These are phyloP conservation scores for Pouteria campechiana DNA, from an alignment of 179 eudicot genomes.

Conservation along the genomic window DNA sequence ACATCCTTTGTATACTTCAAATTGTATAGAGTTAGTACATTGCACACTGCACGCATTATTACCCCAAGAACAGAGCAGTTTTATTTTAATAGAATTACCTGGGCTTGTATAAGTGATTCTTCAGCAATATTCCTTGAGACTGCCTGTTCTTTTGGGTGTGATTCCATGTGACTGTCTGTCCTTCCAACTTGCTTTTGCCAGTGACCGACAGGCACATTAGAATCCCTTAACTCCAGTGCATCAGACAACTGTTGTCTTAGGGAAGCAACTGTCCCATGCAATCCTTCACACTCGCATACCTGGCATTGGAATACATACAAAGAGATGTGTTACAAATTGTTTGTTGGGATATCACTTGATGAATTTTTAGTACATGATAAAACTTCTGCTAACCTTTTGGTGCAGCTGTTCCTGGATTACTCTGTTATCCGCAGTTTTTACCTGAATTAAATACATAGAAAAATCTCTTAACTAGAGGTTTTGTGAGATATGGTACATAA, in stretches of 20 bases:
- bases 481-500: no score
- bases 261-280: slow-evolving; percentile 52
- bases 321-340: no score
- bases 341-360: background rate
- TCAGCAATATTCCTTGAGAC: slow-evolving; percentile 28
- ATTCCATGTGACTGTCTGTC: slow-evolving; percentile 18
- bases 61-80: no score
- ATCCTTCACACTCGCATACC: slow-evolving; percentile 68
- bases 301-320: slow-evolving; percentile 11
- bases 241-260: slow-evolving; percentile 67
- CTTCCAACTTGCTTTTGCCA: slow-evolving; percentile 18
- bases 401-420: slow-evolving; percentile 93
- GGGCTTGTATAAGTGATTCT: slow-evolving; percentile 37
- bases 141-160: slow-evolving; percentile 17
- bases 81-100: slow-evolving; percentile 61
- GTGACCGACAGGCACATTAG: slow-evolving; percentile 13
- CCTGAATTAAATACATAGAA: slow-evolving; percentile 29
- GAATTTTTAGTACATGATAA: background rate
- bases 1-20: no score
- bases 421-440: slow-evolving; percentile 85
- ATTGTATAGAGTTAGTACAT: no score
- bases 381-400: slow-evolving; percentile 45
- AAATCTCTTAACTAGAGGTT: background rate
- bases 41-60: no score
- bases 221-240: slow-evolving; percentile 30